Percentiles rank a stretch among this genome's conserved stretches.
Conservation (phyloP, 371 early-diverging fungal species). For the Mortierella sp. region DNA sequence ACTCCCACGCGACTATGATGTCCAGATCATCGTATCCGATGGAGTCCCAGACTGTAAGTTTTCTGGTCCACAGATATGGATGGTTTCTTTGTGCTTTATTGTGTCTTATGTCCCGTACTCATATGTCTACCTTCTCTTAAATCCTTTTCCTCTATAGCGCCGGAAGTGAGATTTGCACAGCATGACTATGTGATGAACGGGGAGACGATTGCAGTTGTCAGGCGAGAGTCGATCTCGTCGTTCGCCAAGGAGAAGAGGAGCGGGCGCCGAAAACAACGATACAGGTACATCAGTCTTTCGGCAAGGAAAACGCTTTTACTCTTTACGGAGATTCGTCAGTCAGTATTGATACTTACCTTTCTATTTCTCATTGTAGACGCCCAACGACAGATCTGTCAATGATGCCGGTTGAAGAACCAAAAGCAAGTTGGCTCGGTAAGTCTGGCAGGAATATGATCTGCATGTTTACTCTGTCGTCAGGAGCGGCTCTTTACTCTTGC, state of each 20-base stretch:
- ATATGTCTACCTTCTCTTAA: background rate
- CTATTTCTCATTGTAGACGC: conserved; percentile 10
- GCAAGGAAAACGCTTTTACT: background rate
- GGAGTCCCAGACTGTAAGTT: conserved; percentile 26
- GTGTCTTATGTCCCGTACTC: background rate
- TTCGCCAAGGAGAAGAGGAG: conserved; percentile 27
- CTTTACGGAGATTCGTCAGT: background rate
- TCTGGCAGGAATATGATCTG: background rate
- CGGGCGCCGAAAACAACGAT: conserved; percentile 36
- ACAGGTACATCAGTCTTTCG: conserved; percentile 19
- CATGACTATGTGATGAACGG: conserved; percentile 28
- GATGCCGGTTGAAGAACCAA: conserved; percentile 45
- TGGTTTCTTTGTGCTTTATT: too few relatives aligned
- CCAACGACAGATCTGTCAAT: conserved; percentile 30
- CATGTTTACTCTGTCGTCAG: background rate
- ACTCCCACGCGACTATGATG: conserved; percentile 66
- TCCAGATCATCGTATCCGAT: conserved; percentile 64
- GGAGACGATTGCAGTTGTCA: conserved; percentile 62
- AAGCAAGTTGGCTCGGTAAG: conserved; percentile 48
- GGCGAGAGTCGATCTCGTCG: conserved; percentile 55
- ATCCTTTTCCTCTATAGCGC: conserved; percentile 35
- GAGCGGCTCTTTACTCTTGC: background rate
- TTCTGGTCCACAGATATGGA: too few relatives aligned
- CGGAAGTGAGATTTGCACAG: conserved; percentile 39
- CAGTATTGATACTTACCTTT: background rate